phyloP scores from a whole-genome alignment of 805 yeast species.

The Dipodascus albidus region DNA sequence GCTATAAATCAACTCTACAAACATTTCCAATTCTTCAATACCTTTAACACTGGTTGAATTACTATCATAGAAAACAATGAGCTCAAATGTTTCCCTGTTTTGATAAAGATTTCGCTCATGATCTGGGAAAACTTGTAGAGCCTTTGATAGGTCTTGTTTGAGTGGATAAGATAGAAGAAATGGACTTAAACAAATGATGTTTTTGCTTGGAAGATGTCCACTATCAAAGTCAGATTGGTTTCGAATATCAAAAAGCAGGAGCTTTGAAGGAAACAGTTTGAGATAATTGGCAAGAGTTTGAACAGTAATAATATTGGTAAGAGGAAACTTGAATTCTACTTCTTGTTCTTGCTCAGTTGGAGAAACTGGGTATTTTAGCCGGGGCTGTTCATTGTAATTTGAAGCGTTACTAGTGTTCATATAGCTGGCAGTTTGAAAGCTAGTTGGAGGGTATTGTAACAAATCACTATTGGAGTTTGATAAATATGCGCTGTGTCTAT shows the following conservation, averaged over 20 bases:
- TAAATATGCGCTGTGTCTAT: conserved; percentile 3
- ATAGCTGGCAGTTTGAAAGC: not conserved
- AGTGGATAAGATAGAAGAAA: conserved; percentile 34
- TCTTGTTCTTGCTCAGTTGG: conserved; percentile 4
- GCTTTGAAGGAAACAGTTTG: conserved; percentile 15
- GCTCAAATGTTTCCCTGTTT: conserved; percentile 42
- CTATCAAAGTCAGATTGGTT: conserved; percentile 45
- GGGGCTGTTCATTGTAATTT: conserved; percentile 1
- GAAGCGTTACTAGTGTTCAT: not conserved
- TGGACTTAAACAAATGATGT: conserved; percentile 71
- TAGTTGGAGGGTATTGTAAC: conserved; percentile 4
- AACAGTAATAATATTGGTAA: conserved; percentile 18
- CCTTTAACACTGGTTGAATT: conserved; percentile 10
- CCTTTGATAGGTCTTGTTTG: conserved; percentile 52
- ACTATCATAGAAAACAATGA: conserved; percentile 57
- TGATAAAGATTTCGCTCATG: conserved; percentile 44
- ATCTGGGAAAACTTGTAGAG: conserved; percentile 46
- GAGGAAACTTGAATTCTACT: conserved; percentile 18
- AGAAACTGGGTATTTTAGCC: conserved; percentile 6
- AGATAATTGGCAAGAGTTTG: conserved; percentile 18
- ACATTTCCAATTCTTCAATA: conserved; percentile 20
- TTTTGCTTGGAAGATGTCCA: conserved; percentile 49
- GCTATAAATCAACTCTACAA: conserved; percentile 29
- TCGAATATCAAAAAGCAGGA: conserved; percentile 67
- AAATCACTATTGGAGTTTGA: conserved; percentile 9